phyloP scores from a whole-genome alignment of 2,329 filamentous ascomycete species.

The Diaporthe vexans region DNA sequence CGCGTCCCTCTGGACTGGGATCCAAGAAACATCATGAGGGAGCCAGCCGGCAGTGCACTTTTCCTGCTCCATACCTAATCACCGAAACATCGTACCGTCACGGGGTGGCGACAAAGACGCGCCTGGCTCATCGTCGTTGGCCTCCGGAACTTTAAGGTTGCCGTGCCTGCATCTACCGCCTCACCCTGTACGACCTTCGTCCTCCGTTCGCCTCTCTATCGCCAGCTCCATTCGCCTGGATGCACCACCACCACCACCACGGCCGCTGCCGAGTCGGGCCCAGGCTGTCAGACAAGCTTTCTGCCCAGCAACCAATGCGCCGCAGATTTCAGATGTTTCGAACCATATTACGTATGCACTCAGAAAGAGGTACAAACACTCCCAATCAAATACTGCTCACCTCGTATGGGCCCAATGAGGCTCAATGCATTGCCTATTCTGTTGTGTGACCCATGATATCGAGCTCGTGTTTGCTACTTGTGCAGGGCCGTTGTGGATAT shows the following conservation, averaged over 20 bases:
- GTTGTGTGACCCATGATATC: background rate
- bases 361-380: background rate
- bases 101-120: too few relatives aligned
- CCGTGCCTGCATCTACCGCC: conserved; percentile 21
- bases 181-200: conserved; percentile 3
- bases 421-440: background rate
- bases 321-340: background rate
- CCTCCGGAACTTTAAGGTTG: conserved; percentile 6
- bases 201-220: background rate
- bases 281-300: conserved; percentile 32
- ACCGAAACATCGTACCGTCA: background rate
- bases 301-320: conserved; percentile 9
- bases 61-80: background rate
- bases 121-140: conserved; percentile 9
- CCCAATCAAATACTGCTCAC: background rate
- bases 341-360: background rate
- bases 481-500: background rate
- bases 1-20: background rate
- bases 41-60: conserved; percentile 22
- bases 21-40: background rate
- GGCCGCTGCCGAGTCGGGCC: conserved; percentile 12
- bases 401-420: background rate
- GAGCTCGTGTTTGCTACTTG: background rate
- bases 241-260: background rate
- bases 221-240: background rate